Conservation (phyloP, 345 rosid genomes). For the Diplotaxis tenuifolia region DNA sequence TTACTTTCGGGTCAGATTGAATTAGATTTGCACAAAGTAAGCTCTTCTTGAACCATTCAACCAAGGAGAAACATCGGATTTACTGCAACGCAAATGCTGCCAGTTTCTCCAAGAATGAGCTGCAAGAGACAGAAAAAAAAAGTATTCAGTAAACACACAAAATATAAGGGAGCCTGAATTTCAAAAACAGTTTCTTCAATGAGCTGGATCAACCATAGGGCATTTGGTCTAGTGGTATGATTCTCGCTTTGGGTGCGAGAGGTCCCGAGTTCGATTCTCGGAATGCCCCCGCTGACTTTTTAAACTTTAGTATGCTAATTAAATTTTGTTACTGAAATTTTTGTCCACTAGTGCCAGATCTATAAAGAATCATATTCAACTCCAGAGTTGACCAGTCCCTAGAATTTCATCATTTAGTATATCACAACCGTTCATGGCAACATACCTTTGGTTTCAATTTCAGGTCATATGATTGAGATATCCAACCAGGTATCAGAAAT, state of each 20-base stretch:
- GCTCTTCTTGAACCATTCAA: too few relatives aligned
- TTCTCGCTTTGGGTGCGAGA: constrained; percentile 94
- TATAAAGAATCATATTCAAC: neutral
- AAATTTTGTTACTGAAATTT: neutral
- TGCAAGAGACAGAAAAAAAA: neutral
- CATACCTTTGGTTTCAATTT: neutral
- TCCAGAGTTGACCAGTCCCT: neutral
- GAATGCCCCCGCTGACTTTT: constrained; percentile 45
- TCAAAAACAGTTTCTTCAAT: neutral
- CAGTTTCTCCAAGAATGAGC: neutral
- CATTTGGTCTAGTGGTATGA: constrained; percentile 75
- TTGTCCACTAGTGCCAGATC: neutral
- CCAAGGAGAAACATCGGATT: too few relatives aligned
- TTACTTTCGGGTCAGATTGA: too few relatives aligned
- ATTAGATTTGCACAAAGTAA: too few relatives aligned
- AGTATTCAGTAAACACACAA: too few relatives aligned
- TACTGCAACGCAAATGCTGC: too few relatives aligned
- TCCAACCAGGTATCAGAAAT: too few relatives aligned
- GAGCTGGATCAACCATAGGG: neutral
- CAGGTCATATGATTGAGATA: constrained; percentile 12
- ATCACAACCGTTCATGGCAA: neutral
- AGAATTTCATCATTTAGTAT: neutral
- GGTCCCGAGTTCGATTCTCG: constrained; percentile 79
- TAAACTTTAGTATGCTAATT: neutral
- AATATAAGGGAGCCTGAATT: neutral